These are phyloP conservation scores for Globisporangium orthogonon DNA, from an alignment of 352 stramenopile genomes.

Conservation along the genomic window DNA sequence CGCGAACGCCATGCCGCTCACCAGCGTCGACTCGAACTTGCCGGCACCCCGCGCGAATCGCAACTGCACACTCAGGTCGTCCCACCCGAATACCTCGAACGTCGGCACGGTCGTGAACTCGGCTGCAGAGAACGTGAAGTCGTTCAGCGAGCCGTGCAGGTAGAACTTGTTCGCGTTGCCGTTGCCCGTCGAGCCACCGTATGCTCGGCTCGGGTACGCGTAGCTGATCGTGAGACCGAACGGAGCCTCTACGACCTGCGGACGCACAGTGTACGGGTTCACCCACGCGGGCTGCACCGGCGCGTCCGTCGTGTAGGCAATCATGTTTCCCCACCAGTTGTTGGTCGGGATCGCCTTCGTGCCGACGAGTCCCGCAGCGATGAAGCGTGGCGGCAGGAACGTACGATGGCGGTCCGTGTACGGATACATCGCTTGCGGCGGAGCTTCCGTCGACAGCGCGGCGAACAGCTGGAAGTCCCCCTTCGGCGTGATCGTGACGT, in stretches of 20 bases:
- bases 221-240: conserved; percentile 48
- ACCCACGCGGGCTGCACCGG: conserved; percentile 49
- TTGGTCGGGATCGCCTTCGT: conserved; percentile 65
- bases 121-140: conserved; percentile 47
- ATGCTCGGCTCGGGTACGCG: conserved; percentile 55
- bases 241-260: conserved; percentile 25
- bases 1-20: conserved; percentile 74
- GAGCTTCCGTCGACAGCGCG: conserved; percentile 22
- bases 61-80: conserved; percentile 53
- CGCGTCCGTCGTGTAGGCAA: conserved; percentile 42
- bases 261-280: conserved; percentile 49
- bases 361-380: conserved; percentile 34
- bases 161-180: conserved; percentile 43
- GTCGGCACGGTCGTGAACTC: conserved; percentile 43
- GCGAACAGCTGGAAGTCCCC: conserved; percentile 22
- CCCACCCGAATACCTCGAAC: conserved; percentile 54
- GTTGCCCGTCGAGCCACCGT: conserved; percentile 42
- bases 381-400: conserved; percentile 46
- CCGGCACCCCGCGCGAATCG: conserved; percentile 19
- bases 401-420: conserved; percentile 18
- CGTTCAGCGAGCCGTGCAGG: conserved; percentile 47
- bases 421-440: conserved; percentile 16
- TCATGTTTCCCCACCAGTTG: conserved; percentile 74
- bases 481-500: conserved; percentile 17
- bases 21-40: conserved; percentile 36